Conservation (phyloP, 495 filamentous ascomycete species). For the Echria macrotheca region DNA sequence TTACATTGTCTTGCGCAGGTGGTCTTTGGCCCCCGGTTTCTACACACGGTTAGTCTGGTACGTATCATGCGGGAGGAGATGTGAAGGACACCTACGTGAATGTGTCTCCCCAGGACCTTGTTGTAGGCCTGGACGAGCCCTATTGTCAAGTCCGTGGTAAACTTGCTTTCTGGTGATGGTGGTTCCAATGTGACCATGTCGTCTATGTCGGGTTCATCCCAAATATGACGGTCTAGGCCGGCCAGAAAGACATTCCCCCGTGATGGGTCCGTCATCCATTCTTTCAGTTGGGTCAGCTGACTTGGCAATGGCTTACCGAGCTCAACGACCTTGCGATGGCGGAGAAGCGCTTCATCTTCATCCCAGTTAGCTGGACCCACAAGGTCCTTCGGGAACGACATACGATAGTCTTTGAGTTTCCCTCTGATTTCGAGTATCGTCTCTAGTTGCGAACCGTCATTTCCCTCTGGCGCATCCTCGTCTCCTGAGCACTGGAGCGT, state of each 20-base stretch:
- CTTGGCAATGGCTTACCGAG: not conserved
- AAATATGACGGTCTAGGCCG: constrained; percentile 3
- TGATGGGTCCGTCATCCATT: constrained; percentile 6
- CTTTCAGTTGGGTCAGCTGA: not conserved
- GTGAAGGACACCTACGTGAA: not conserved
- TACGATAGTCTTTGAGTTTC: constrained; percentile 9
- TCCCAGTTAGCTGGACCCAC: not conserved
- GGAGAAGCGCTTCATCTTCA: constrained; percentile 2
- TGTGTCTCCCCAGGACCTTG: not conserved
- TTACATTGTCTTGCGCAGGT: not conserved
- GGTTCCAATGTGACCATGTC: not conserved
- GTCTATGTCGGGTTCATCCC: not conserved
- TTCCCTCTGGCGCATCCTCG: constrained; percentile 7
- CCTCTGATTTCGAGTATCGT: constrained; percentile 13
- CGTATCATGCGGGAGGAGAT: not conserved
- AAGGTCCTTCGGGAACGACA: not conserved
- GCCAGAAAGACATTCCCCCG: constrained; percentile 7
- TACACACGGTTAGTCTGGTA: not conserved
- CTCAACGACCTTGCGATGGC: not conserved
- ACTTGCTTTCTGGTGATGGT: not conserved
- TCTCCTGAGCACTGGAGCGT: constrained; percentile 8
- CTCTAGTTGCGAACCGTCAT: constrained; percentile 15
- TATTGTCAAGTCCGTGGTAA: not conserved
- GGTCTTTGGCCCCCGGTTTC: not conserved
- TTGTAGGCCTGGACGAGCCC: not conserved